Conservation (phyloP, 2,329 filamentous ascomycete genomes). For the Penicillium capsulatum region DNA sequence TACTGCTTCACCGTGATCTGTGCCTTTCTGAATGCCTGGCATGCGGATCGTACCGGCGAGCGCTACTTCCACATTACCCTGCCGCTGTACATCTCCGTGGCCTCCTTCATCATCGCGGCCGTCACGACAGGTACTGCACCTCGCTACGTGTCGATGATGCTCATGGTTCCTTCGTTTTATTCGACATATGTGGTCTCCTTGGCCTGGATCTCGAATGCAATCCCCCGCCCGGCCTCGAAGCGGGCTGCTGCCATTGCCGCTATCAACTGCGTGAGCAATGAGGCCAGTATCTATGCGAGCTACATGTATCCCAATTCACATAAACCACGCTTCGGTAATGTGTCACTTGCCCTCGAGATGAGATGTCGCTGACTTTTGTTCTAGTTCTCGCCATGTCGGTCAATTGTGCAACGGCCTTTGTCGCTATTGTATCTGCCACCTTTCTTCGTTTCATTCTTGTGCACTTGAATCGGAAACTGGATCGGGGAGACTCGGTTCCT, state of each 20-base stretch:
- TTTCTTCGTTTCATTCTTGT: too few species aligned
- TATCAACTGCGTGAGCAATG: slow-evolving; percentile 15
- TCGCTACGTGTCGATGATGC: slow-evolving; percentile 16
- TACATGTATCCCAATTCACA: slow-evolving; percentile 17
- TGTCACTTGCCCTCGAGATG: too few species aligned
- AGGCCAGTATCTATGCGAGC: slow-evolving; percentile 16
- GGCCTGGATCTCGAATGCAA: slow-evolving; percentile 11
- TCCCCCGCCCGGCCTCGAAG: slow-evolving; percentile 14
- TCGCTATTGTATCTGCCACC: too few species aligned
- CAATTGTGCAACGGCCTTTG: too few species aligned
- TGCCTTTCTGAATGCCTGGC: slow-evolving; percentile 12
- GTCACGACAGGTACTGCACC: slow-evolving; percentile 9
- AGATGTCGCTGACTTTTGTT: too few species aligned
- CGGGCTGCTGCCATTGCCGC: slow-evolving; percentile 12
- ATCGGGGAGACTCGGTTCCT: too few species aligned
- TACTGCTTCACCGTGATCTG: slow-evolving; percentile 12
- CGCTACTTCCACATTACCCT: slow-evolving; percentile 11
- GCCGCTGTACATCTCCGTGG: slow-evolving; percentile 10
- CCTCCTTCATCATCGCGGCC: slow-evolving; percentile 9
- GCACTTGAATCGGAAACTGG: too few species aligned
- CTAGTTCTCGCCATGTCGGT: too few species aligned
- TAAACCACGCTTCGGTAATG: too few species aligned
- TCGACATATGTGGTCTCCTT: slow-evolving; percentile 12
- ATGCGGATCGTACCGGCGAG: slow-evolving; percentile 12
- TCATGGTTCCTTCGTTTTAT: slow-evolving; percentile 10